Evolutionary conservation across 306 rosid species (phyloP).

Genomic region (Pterocarpus santalinus): DNA sequence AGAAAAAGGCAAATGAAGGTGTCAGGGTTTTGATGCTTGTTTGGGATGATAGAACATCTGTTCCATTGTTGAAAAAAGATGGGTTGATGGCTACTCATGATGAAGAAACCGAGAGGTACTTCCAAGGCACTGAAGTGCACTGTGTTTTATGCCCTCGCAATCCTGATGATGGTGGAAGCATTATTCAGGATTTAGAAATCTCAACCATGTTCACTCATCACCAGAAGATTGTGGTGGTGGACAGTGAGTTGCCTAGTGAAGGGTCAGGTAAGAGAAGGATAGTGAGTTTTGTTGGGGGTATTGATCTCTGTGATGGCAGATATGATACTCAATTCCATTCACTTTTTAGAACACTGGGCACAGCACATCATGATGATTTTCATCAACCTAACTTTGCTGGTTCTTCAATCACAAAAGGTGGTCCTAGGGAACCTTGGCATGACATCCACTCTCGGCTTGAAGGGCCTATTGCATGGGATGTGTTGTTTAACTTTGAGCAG

Average conservation of each 20-base stretch:
- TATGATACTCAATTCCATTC: conserved; percentile 75
- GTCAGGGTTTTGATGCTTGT: conserved; percentile 77
- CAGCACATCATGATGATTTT: conserved; percentile 72
- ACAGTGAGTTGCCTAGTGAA: conserved; percentile 60
- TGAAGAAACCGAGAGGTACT: conserved; percentile 62
- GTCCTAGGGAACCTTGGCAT: conserved; percentile 82
- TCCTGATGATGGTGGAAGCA: conserved; percentile 72
- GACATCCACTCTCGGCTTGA: conserved; percentile 74
- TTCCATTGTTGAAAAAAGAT: conserved; percentile 59
- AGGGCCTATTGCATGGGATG: conserved; percentile 83
- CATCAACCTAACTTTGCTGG: conserved; percentile 74
- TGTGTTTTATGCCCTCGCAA: conserved; percentile 76
- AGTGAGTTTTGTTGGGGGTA: conserved; percentile 74
- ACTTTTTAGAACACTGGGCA: conserved; percentile 69
- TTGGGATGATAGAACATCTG: conserved; percentile 83
- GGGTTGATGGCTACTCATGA: conserved; percentile 81
- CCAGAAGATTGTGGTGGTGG: conserved; percentile 77
- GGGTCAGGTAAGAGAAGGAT: conserved; percentile 55
- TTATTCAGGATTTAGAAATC: conserved; percentile 58
- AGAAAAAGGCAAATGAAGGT: conserved; percentile 71
- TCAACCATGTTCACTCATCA: conserved; percentile 78
- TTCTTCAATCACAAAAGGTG: conserved; percentile 62
- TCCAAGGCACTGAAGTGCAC: conserved; percentile 58
- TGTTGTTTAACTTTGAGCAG: conserved; percentile 72
- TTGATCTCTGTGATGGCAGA: conserved; percentile 81